Percentiles rank a stretch among this genome's conserved stretches.
These are phyloP conservation scores for Quercus alba DNA, from an alignment of 306 rosid genomes.

Conservation along the genomic window DNA sequence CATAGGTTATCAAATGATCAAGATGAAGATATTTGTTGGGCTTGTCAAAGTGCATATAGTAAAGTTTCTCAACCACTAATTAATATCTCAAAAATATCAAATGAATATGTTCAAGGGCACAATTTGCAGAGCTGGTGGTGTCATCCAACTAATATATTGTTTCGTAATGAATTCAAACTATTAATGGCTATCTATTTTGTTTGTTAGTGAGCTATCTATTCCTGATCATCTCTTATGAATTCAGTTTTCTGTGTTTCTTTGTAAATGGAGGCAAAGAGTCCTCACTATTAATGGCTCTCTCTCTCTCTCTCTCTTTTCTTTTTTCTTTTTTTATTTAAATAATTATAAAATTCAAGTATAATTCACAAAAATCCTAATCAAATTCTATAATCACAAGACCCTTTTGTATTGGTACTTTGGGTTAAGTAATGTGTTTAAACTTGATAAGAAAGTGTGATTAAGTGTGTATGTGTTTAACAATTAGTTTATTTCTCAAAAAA, in stretches of 20 bases:
- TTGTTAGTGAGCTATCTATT: neutral
- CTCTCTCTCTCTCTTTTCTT: no score
- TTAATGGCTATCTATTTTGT: neutral
- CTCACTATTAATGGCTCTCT: slow-evolving; percentile 16
- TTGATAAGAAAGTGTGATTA: no score
- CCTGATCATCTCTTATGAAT: slow-evolving; percentile 4
- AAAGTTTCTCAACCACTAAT: neutral
- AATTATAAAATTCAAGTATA: no score
- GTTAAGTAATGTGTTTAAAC: no score
- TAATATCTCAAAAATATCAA: neutral
- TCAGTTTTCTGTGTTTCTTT: slow-evolving; percentile 1
- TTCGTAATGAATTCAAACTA: neutral
- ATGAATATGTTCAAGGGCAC: neutral
- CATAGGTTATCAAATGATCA: neutral
- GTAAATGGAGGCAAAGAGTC: slow-evolving; percentile 43
- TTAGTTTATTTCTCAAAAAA: no score
- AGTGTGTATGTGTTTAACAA: no score
- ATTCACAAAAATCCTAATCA: no score
- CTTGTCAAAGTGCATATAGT: neutral
- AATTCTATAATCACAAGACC: no score
- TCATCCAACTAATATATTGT: neutral
- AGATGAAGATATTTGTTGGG: neutral
- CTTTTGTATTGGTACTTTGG: no score
- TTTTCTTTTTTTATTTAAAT: no score
- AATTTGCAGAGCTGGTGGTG: neutral